Percentiles rank a stretch among this genome's conserved stretches.
phyloP scores from a whole-genome alignment of 106 monocot species.

The Narthecium ossifragum region DNA sequence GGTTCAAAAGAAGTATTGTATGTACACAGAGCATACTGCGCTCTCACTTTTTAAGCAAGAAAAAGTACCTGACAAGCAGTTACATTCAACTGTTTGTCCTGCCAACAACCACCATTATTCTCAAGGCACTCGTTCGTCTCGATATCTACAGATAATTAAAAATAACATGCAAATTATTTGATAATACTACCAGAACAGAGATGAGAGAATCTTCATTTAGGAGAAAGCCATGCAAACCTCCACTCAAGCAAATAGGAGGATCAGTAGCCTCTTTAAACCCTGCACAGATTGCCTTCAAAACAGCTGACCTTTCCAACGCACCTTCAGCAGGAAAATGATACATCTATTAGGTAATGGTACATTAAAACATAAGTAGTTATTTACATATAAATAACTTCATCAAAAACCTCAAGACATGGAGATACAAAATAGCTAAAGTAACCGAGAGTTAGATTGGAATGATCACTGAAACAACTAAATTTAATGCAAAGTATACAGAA shows the following conservation, averaged over 20 bases:
- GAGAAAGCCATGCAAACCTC: slow-evolving; percentile 33
- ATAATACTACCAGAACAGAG: neutral
- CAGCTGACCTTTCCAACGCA: slow-evolving; percentile 58
- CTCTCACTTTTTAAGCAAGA: too few species aligned
- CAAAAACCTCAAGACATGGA: too few species aligned
- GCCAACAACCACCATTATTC: slow-evolving; percentile 86
- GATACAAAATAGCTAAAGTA: too few species aligned
- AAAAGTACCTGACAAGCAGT: slow-evolving; percentile 87
- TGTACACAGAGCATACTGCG: neutral
- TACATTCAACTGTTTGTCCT: slow-evolving; percentile 40
- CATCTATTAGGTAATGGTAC: too few species aligned
- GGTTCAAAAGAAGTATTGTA: neutral
- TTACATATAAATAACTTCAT: too few species aligned
- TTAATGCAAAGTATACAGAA: too few species aligned
- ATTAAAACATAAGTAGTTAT: too few species aligned
- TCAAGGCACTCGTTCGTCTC: slow-evolving; percentile 89
- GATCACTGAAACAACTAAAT: too few species aligned
- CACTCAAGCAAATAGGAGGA: slow-evolving; percentile 76
- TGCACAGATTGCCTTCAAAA: slow-evolving; percentile 86
- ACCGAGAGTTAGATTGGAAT: too few species aligned
- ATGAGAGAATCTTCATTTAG: neutral
- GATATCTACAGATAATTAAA: slow-evolving; percentile 71
- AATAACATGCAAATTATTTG: neutral
- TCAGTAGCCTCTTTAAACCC: slow-evolving; percentile 88
- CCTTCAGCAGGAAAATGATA: slow-evolving; percentile 39